Base-by-base conservation (phyloP, 441 rosid genomes). In the Gossypium schwendimanii region DNA sequence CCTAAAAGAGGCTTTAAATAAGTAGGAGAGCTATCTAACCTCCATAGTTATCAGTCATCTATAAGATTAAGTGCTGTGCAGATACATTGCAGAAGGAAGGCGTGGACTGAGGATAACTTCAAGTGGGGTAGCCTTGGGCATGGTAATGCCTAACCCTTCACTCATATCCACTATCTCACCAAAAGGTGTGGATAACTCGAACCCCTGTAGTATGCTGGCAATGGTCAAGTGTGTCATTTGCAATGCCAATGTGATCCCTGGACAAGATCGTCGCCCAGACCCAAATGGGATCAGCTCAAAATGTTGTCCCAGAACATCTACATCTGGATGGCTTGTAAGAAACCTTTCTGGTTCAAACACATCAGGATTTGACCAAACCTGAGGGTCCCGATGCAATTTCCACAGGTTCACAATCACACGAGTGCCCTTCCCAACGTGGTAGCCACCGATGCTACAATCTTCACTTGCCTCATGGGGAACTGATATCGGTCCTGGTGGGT, bases 271-370 rank as follows among this genome's bases (percentile, higher is more conserved):
- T 50, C 87, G 77, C 0, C 91, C 85, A 0, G 77, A 79, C 24
- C 87, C 82, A 1, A 87, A 87, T 0, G 89, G 91, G 21, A 87
- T 72, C 44, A 72, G 71, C 77, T 78, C 81, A 9, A 80, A 81
- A 50, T 84, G 73, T 5, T 79, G 83, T 10, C 83, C 83, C 2
- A 68, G 63, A 7, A 76, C 71, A 70, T 84, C 88, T 11, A 75
- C 41, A 10, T 78, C 62, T 17, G 50, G 63, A 9, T 76, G 74
- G 18, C 65, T 70, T 0, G 78, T 11, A 36, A 87, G 73, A 67
- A 87, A 87, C 44, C 91, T 79, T 41, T 85, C 87, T 0, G 88
- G 88, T 4, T 87, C 23, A 26, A 85, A 85, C 54, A 77, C 79
- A 0, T 21, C 15, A 0, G 83, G 85, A 4, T 80, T 20, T 0